Percentiles rank a stretch among this genome's conserved stretches.
Conservation (phyloP, 2,329 filamentous ascomycete species). For the Lasiodiplodia theobromae region DNA sequence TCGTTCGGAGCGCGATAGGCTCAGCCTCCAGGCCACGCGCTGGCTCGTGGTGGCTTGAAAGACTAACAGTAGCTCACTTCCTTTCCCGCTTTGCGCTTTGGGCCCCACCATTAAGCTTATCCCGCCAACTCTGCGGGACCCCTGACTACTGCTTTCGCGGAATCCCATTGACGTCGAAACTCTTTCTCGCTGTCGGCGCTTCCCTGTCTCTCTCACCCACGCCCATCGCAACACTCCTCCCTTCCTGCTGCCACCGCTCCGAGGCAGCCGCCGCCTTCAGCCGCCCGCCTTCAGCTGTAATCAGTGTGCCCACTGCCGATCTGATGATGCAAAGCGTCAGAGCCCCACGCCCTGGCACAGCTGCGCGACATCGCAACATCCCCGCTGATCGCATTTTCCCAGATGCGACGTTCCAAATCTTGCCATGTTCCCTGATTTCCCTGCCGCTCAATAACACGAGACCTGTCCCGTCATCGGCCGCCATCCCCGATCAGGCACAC, state of each 20-base stretch:
- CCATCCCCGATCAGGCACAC: not conserved
- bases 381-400: constrained; percentile 20
- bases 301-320: not conserved
- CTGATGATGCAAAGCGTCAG: not conserved
- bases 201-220: not conserved
- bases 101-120: constrained; percentile 4
- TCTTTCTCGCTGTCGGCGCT: not conserved
- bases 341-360: not conserved
- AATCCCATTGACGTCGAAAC: constrained; percentile 7
- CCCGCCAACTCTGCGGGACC: not conserved
- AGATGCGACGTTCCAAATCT: not conserved
- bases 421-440: not conserved
- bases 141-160: not conserved
- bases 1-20: not conserved
- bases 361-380: constrained; percentile 3
- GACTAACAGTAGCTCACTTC: constrained; percentile 1
- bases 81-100: not conserved
- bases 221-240: not conserved
- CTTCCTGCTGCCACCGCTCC: not conserved
- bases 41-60: constrained; percentile 20
- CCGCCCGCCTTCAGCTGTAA: not conserved
- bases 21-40: constrained; percentile 12
- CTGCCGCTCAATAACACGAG: not conserved
- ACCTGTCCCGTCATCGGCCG: not conserved
- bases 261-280: not conserved